phyloP scores from a whole-genome alignment of 1,139 yeast genomes.

The Sugiyamaella japonica region DNA sequence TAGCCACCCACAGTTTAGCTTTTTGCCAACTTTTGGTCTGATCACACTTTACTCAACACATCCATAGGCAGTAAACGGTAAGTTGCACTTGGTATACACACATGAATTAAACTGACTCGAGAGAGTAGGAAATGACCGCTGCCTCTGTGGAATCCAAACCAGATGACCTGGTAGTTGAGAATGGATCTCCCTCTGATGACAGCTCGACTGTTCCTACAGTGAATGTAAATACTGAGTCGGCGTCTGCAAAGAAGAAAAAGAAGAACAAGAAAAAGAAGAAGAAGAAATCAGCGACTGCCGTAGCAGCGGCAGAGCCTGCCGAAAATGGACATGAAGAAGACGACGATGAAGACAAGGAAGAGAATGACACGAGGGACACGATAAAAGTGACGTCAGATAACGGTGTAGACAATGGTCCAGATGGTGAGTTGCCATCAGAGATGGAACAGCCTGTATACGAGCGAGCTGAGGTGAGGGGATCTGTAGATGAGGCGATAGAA shows the following conservation, averaged over 20 bases:
- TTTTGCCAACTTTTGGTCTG: too few relatives aligned
- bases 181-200: neutral
- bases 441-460: too few relatives aligned
- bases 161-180: neutral
- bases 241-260: slow-evolving; percentile 3
- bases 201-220: neutral
- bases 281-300: slow-evolving; percentile 2
- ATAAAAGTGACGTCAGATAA: neutral
- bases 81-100: neutral
- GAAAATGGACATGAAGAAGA: slow-evolving; percentile 1
- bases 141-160: neutral
- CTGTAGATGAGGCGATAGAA: too few relatives aligned
- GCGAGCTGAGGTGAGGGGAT: too few relatives aligned
- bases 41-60: too few relatives aligned
- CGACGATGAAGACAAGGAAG: slow-evolving; percentile 1
- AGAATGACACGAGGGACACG: neutral
- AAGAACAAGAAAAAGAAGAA: slow-evolving; percentile 13
- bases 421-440: too few relatives aligned
- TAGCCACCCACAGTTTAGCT: neutral
- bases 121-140: neutral
- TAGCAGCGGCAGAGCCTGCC: neutral
- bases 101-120: neutral
- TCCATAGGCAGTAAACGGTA: neutral
- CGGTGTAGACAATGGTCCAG: neutral
- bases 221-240: neutral